Conservation (phyloP, 1,284 basidiomycete species). For the Porogramme epimiltina region DNA sequence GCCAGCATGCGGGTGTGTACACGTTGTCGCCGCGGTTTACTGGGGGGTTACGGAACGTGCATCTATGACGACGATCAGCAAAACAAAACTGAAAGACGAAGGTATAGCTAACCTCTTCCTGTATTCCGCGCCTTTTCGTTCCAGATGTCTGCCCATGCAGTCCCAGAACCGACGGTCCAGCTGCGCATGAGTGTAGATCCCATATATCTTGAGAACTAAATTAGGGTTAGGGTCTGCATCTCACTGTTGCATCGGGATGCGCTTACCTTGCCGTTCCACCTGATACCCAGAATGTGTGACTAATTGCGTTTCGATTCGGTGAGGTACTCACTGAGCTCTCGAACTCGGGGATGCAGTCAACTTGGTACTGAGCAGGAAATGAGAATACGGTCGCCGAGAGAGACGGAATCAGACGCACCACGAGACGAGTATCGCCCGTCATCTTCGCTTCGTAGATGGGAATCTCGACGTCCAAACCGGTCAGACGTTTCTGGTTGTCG, state of each 20-base stretch:
- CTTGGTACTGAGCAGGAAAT: conserved; percentile 51
- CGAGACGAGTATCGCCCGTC: conserved; percentile 58
- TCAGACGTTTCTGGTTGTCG: conserved; percentile 69
- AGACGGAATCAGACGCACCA: conserved; percentile 44
- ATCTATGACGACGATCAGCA: neutral
- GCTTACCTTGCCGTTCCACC: conserved; percentile 58
- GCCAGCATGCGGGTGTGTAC: conserved; percentile 32
- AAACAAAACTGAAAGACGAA: too few species aligned
- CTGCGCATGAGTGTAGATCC: conserved; percentile 64
- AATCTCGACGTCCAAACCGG: conserved; percentile 40
- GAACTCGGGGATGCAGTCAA: conserved; percentile 58
- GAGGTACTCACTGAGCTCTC: conserved; percentile 45
- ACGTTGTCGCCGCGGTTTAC: conserved; percentile 18
- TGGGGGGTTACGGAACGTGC: neutral
- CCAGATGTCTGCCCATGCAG: conserved; percentile 51
- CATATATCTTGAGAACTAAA: conserved; percentile 60
- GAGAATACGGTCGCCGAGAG: neutral
- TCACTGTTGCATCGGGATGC: too few species aligned
- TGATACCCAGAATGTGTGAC: conserved; percentile 1
- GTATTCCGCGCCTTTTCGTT: conserved; percentile 57
- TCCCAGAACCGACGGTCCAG: conserved; percentile 58
- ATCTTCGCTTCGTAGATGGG: conserved; percentile 73
- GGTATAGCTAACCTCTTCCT: conserved; percentile 37
- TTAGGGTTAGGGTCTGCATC: neutral
- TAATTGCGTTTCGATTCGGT: neutral